These are phyloP conservation scores for Acanthamoeba culbertsoni DNA, from an alignment of 208 protist genomes.

Conservation along the genomic window DNA sequence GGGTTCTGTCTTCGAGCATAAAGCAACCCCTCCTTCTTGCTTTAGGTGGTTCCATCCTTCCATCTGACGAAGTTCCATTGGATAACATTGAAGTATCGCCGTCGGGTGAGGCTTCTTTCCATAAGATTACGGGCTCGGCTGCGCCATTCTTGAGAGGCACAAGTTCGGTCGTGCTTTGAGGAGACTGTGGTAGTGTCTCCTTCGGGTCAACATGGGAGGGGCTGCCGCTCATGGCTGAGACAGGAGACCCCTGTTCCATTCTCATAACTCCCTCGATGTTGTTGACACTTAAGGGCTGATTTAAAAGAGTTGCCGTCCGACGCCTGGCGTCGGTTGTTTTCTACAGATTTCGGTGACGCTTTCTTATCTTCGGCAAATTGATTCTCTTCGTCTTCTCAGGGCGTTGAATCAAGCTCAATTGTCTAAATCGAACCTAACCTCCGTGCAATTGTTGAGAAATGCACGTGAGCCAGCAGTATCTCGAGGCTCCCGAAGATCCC, in stretches of 20 bases:
- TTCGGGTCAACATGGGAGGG: background rate
- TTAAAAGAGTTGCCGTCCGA: background rate
- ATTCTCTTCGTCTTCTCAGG: too few relatives aligned
- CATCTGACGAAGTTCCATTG: background rate
- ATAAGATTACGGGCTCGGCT: background rate
- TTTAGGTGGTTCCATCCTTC: background rate
- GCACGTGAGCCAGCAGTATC: too few relatives aligned
- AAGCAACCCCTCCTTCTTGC: background rate
- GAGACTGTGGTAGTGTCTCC: background rate
- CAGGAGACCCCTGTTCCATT: conserved; percentile 30
- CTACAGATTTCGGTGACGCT: background rate
- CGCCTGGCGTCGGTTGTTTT: background rate
- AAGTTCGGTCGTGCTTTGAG: background rate
- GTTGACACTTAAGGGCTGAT: background rate
- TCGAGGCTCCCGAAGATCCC: too few relatives aligned
- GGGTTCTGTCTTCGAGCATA: background rate
- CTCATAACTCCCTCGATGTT: background rate
- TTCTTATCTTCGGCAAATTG: too few relatives aligned
- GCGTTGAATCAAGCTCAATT: too few relatives aligned
- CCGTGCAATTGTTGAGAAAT: too few relatives aligned
- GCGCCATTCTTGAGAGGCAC: background rate
- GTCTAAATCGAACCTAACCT: too few relatives aligned
- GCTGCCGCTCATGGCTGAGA: background rate
- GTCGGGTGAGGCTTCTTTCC: background rate
- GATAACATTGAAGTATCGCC: background rate